These are phyloP conservation scores for Calocera cornea DNA, from an alignment of 768 basidiomycete genomes.

Conservation along the genomic window DNA sequence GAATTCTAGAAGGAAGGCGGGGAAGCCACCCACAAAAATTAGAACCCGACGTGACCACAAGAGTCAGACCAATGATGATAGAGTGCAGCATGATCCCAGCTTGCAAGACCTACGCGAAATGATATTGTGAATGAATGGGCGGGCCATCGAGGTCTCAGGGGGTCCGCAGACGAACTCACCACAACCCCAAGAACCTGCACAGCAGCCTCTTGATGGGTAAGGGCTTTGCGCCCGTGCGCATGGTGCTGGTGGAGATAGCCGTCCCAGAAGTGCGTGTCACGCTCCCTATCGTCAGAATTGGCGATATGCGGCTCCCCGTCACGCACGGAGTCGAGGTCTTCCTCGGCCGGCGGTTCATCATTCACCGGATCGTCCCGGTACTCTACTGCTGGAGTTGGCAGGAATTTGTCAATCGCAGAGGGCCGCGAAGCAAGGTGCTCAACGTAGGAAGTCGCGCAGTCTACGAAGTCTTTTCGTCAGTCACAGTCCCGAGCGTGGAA, in stretches of 20 bases:
- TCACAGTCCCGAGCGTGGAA: background rate
- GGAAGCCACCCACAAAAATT: conserved; percentile 48
- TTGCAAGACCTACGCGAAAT: conserved; percentile 49
- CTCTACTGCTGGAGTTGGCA: background rate
- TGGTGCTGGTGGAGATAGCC: conserved; percentile 12
- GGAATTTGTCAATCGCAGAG: conserved; percentile 26
- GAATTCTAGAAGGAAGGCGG: conserved; percentile 1
- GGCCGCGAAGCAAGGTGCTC: conserved; percentile 36
- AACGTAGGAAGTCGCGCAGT: conserved; percentile 61
- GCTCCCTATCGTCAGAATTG: conserved; percentile 12
- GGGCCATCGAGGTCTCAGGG: background rate
- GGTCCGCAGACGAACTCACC: conserved; percentile 29
- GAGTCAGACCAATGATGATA: conserved; percentile 63
- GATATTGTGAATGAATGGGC: background rate
- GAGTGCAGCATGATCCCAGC: conserved; percentile 77
- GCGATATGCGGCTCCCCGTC: background rate
- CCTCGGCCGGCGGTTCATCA: background rate
- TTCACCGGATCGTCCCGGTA: conserved; percentile 7
- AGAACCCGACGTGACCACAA: conserved; percentile 51
- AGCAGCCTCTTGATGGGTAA: conserved; percentile 6
- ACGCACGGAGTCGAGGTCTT: background rate
- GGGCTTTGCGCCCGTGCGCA: conserved; percentile 7
- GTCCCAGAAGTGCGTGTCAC: conserved; percentile 14
- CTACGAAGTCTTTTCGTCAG: conserved; percentile 26
- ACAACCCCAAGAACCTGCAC: conserved; percentile 59